Conservation (phyloP, 805 yeast species). For the Candida namnaoensis region DNA sequence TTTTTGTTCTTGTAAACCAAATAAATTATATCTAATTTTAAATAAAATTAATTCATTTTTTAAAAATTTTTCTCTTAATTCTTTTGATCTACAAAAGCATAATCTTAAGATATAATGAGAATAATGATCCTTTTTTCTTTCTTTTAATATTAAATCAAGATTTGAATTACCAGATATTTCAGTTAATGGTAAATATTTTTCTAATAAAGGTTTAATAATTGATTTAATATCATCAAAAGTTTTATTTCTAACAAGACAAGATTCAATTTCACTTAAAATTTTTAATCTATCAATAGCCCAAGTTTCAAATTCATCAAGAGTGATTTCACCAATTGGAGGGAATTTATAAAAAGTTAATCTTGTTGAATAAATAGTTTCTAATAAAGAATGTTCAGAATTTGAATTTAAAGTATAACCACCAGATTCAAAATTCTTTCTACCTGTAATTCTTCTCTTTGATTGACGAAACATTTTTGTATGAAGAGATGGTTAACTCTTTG, state of each 20-base stretch:
- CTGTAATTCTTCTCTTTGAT: slow-evolving; percentile 65
- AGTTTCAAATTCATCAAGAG: slow-evolving; percentile 84
- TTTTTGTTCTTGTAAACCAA: slow-evolving; percentile 59
- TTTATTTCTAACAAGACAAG: slow-evolving; percentile 58
- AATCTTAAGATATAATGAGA: slow-evolving; percentile 84
- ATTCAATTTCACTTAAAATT: slow-evolving; percentile 77
- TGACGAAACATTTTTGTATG: slow-evolving; percentile 68
- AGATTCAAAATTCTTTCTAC: slow-evolving; percentile 56
- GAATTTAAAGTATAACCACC: slow-evolving; percentile 22
- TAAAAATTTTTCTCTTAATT: slow-evolving; percentile 70
- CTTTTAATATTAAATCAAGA: slow-evolving; percentile 27
- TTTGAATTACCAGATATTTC: slow-evolving; percentile 19
- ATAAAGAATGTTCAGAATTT: slow-evolving; percentile 24
- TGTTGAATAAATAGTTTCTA: slow-evolving; percentile 37
- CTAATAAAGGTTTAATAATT: slow-evolving; percentile 56
- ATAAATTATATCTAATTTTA: slow-evolving; percentile 57
- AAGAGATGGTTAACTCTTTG: background rate
- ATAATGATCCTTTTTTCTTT: slow-evolving; percentile 79
- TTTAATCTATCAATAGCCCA: slow-evolving; percentile 94
- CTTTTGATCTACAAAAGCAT: slow-evolving; percentile 85
- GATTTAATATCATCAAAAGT: slow-evolving; percentile 55
- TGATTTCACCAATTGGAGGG: slow-evolving; percentile 81
- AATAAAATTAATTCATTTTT: slow-evolving; percentile 71
- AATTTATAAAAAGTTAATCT: slow-evolving; percentile 65
- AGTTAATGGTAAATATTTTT: slow-evolving; percentile 55